Base-by-base conservation (phyloP, 305 asterid genomes). In the Plantago coronopus region DNA sequence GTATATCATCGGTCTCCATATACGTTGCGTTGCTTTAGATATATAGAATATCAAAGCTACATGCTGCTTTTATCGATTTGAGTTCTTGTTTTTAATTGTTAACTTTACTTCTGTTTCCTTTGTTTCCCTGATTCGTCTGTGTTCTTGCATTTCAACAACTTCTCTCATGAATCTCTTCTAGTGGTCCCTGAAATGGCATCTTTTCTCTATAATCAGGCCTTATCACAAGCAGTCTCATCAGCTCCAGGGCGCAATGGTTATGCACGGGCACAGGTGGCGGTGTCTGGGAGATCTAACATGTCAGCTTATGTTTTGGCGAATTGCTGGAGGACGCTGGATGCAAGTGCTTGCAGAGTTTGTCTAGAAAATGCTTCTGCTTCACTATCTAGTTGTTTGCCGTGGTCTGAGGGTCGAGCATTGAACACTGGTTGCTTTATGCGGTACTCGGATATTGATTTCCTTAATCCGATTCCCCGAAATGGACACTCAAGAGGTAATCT, bases 391-490 rank as follows among this genome's bases (percentile, higher is more conserved):
- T 53, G 58, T 15, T 25, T 53, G n/a, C 58, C 58, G 15, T 53
- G 58, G 58, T 22, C 38, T 16, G 58, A 53, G 42, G 58, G 58
- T 27, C 58, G 58, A 37, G 58, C 34, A 15, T 13, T 53, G 58
- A 53, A 53, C 18, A 25, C 21, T 7, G 40, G 58, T 17, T 53
- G 58, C 34, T 53, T 53, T 17, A 18, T 53, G 11, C 29, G 58
- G 21, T 53, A 53, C 58, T 53, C 58, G 13, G 58, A 53, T 27
- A 25, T 7, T 15, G 58, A 53, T 53, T 53, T 53, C 40, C 58
- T 53, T 53, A 53, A 53, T 53, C 58, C 58, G 25, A 25, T 25
- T 15, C 58, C 20, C 16, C 20, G 13, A 25, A 25, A 53, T 25
- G 11, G 58, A 37, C 29, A 3, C 25, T 53, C 58, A 53, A 53